phyloP scores from a whole-genome alignment of 371 early-diverging fungal genomes.

The Zychaea mexicana region DNA sequence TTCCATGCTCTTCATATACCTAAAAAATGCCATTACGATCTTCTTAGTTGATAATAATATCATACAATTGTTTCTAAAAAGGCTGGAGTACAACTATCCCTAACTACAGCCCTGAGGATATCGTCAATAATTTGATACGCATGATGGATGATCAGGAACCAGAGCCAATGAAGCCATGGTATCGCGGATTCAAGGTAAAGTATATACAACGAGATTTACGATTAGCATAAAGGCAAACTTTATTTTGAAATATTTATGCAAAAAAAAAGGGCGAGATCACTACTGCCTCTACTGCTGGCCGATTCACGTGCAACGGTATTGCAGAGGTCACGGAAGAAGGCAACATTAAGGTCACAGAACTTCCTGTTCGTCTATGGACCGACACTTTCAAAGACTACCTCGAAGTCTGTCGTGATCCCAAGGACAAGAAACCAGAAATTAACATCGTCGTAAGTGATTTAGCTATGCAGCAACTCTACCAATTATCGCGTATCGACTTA shows the following conservation, averaged over 20 bases:
- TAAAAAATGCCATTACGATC: neutral
- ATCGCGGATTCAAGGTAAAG: constrained; percentile 86
- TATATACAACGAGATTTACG: neutral
- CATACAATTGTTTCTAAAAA: neutral
- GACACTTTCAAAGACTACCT: constrained; percentile 92
- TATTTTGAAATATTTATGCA: no score
- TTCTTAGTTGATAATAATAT: neutral
- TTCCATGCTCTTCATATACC: neutral
- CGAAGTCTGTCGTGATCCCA: constrained; percentile 57
- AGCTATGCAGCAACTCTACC: no score
- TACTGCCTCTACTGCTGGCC: constrained; percentile 46
- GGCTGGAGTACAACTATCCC: constrained; percentile 86
- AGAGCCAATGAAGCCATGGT: constrained; percentile 94
- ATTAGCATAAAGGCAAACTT: neutral
- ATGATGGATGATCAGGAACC: constrained; percentile 81
- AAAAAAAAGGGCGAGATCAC: constrained; percentile 63
- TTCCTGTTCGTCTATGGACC: constrained; percentile 97
- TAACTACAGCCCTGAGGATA: constrained; percentile 92
- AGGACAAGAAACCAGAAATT: constrained; percentile 40
- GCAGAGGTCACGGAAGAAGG: constrained; percentile 75
- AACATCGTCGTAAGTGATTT: constrained; percentile 18
- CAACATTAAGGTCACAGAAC: constrained; percentile 89
- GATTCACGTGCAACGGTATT: constrained; percentile 77
- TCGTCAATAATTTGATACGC: constrained; percentile 88
- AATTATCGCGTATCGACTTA: neutral